phyloP scores from a whole-genome alignment of 192 early-diverging fungal genomes.

The Physocladia obscura region DNA sequence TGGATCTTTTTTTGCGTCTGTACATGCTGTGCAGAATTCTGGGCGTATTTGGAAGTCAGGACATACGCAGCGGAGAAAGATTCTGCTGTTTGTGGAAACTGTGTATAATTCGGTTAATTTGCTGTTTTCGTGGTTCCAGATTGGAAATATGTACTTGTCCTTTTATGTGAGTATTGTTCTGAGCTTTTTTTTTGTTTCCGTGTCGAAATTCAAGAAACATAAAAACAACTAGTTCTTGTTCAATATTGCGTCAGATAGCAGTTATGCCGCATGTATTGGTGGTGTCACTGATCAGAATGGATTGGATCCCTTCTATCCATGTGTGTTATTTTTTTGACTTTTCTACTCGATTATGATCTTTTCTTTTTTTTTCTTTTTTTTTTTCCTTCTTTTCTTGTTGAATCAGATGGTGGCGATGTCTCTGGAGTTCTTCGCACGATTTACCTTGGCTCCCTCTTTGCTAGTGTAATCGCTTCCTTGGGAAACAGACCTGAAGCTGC shows the following conservation, averaged over 20 bases:
- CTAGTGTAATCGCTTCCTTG: slow-evolving; percentile 84
- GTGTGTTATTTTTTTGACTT: too few relatives aligned
- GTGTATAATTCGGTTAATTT: slow-evolving; percentile 70
- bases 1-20: slow-evolving; percentile 74
- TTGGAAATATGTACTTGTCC: slow-evolving; percentile 56
- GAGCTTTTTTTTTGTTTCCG: neutral
- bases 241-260: slow-evolving; percentile 11
- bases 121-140: slow-evolving; percentile 49
- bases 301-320: slow-evolving; percentile 5
- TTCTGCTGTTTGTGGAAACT: slow-evolving; percentile 56
- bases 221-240: slow-evolving; percentile 19
- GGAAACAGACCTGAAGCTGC: slow-evolving; percentile 96
- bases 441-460: slow-evolving; percentile 77
- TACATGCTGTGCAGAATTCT: slow-evolving; percentile 66
- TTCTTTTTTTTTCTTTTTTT: slow-evolving; percentile 75
- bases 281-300: neutral
- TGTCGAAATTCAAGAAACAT: too few relatives aligned
- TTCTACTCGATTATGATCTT: neutral
- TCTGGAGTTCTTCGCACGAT: slow-evolving; percentile 69
- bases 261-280: slow-evolving; percentile 8
- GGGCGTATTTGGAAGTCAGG: slow-evolving; percentile 54
- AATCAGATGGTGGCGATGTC: slow-evolving; percentile 46
- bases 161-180: slow-evolving; percentile 49
- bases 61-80: slow-evolving; percentile 51
- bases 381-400: slow-evolving; percentile 31